These are phyloP conservation scores for Venturia aucupariae DNA, from an alignment of 2,329 filamentous ascomycete genomes.

Conservation along the genomic window DNA sequence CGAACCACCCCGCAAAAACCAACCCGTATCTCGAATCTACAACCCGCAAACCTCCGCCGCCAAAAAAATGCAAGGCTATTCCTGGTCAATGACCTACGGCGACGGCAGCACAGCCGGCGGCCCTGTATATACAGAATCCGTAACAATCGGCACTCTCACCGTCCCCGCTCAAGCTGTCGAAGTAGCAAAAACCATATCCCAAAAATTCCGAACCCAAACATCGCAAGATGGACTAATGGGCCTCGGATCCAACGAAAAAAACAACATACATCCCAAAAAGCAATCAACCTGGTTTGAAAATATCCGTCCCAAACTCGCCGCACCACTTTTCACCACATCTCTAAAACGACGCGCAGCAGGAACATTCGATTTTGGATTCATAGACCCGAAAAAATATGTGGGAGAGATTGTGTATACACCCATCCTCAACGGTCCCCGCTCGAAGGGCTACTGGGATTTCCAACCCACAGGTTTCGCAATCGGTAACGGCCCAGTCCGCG, in stretches of 20 bases:
- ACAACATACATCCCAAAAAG: neutral
- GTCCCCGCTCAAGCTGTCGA: slow-evolving; percentile 56
- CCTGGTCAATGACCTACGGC: slow-evolving; percentile 56
- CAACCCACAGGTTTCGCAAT: slow-evolving; percentile 47
- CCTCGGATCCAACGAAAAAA: neutral
- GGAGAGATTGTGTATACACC: slow-evolving; percentile 48
- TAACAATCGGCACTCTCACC: slow-evolving; percentile 50
- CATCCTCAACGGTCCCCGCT: slow-evolving; percentile 39
- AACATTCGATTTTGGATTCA: neutral
- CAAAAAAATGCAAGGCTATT: slow-evolving; percentile 17
- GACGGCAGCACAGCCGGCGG: slow-evolving; percentile 57
- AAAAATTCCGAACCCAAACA: slow-evolving; percentile 40
- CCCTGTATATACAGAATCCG: slow-evolving; percentile 56
- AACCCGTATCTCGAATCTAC: neutral
- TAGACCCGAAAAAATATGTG: slow-evolving; percentile 40
- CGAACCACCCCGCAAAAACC: neutral
- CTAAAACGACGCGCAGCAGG: neutral
- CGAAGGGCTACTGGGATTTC: slow-evolving; percentile 55
- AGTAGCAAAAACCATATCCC: slow-evolving; percentile 50
- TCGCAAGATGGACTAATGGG: slow-evolving; percentile 27
- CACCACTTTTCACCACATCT: neutral
- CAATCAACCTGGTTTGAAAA: slow-evolving; percentile 49
- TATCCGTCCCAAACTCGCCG: slow-evolving; percentile 36
- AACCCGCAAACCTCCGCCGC: neutral
- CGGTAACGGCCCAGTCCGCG: slow-evolving; percentile 32